These are phyloP conservation scores for Roridomyces roridus DNA, from an alignment of 768 basidiomycete species.

Conservation along the genomic window DNA sequence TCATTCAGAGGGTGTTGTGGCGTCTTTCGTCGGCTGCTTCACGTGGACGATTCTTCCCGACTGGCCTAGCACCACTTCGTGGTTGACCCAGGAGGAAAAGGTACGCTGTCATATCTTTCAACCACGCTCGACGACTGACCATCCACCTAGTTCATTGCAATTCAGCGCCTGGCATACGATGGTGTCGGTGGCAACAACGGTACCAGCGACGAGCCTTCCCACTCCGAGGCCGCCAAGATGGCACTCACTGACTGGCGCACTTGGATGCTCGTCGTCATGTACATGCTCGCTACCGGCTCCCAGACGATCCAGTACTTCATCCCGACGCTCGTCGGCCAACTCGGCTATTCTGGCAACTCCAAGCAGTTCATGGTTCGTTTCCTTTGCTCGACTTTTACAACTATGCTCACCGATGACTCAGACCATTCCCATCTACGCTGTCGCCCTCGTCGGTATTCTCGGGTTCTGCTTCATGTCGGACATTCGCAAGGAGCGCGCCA, in stretches of 20 bases:
- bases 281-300: conserved; percentile 22
- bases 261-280: conserved; percentile 21
- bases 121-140: not conserved
- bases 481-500: conserved; percentile 19
- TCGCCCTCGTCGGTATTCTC: conserved; percentile 16
- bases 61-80: conserved; percentile 29
- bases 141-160: conserved; percentile 22
- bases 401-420: no score
- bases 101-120: not conserved
- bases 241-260: conserved; percentile 12
- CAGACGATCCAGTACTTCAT: conserved; percentile 25
- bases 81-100: conserved; percentile 32
- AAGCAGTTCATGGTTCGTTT: conserved; percentile 21
- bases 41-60: conserved; percentile 24
- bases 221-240: conserved; percentile 12
- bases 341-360: conserved; percentile 5
- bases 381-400: no score
- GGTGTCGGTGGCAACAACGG: conserved; percentile 8
- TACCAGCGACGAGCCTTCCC: not conserved
- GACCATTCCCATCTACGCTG: conserved; percentile 22
- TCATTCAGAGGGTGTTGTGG: conserved; percentile 34
- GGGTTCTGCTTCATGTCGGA: conserved; percentile 21
- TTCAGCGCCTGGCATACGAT: conserved; percentile 20
- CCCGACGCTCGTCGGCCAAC: conserved; percentile 20
- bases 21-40: conserved; percentile 22